Evolutionary conservation across 164 flowering plant genomes (phyloP), one percentile per base, ranked within the genome.

Genomic region (Kingdonia uniflora): DNA sequence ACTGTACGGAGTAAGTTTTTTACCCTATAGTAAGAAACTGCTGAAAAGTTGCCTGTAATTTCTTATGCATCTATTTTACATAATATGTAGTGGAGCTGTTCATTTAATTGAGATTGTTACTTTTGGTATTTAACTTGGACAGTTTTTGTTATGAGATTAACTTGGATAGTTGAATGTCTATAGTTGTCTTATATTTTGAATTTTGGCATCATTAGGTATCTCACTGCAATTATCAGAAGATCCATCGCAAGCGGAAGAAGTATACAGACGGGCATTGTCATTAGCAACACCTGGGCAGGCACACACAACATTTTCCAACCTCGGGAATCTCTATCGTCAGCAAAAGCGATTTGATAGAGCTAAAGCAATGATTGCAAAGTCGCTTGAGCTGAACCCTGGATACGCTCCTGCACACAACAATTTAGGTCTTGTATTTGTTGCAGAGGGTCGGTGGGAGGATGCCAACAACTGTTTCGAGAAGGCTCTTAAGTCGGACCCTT

Each of bases 341-440:
- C 80, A 74, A 56, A 79, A 67, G 56, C 71, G 66, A 42, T 79
- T 73, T 54, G 81, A 78, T 24, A 67, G 53, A 14, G 94, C 95
- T 42, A 87, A 82, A 58, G 88, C 90, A 53, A 79, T 86, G 91
- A 76, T 88, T 43, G 65, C 76, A 5, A 88, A 86, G 64, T 71
- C 94, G 8, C 85, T 85, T 37, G 88, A 79, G 61, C 78, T 84
- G 52, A 72, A 59, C 37, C 96, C 95, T 29, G 98, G 91, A 17
- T 88, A 92, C 71, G 91, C 95, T 46, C 96, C 98, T 44, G 95
- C 98, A n/a, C 80, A 71, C 59, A 92, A 92, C 74, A 92, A 86
- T 67, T 75, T 92, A 1, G 98, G 98, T 21, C 96, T 92, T 22
- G 98, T 88, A 6, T 86, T 76, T 76, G 83, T 80, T 22, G 88